Base-by-base conservation (phyloP, 2,329 filamentous ascomycete genomes). In the Pyrenophora graminea region DNA sequence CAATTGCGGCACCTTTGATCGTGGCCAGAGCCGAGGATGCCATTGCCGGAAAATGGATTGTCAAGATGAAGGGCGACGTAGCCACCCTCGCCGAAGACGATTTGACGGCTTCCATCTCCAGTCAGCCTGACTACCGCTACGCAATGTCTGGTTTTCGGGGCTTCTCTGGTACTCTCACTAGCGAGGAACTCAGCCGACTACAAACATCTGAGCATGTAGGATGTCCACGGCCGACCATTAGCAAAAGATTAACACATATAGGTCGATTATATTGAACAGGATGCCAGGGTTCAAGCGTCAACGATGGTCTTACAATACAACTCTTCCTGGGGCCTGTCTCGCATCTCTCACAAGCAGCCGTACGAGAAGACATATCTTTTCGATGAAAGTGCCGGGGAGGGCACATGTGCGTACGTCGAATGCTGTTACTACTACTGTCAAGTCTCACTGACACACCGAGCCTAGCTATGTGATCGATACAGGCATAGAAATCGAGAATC, bases 381-480 rank as follows among this genome's bases (percentile, higher is more conserved):
- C 44, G 74, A 77, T 40, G 59, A 60, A 38, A 68, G 59, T 19
- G 70, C 73, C 21, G 74, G 73, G 15, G 53, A 62, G 23, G 68
- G 68, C 13, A 68, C 68, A 61, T 85, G 81, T 17, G 81, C 78
- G 36, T 50, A 46, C 19, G 41, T 45, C 31, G 15, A 10, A 4
- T 17, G 27, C 8, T 9, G 10, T 19, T 6, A 19, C 3, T 9
- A 2, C 5, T 9, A 2, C 37, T 0, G 17, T 3, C 13, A 17
- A 23, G 27, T 2, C 25, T 25, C 1, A 17, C 21, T 50, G 12
- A 45, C 30, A 45, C 9, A 39, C 2, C n/a, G 9, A 15, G 12
- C 6, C 0, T 17, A 50, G 48, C 21, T 89, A 83, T 66, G 74
- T 88, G 17, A 79, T 88, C 23, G 86, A 88, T 69, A 87, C 85